Percentiles rank a stretch among this genome's conserved stretches.
Evolutionary conservation across 768 basidiomycete genomes (phyloP).

Genomic region (Serendipita sp.): DNA sequence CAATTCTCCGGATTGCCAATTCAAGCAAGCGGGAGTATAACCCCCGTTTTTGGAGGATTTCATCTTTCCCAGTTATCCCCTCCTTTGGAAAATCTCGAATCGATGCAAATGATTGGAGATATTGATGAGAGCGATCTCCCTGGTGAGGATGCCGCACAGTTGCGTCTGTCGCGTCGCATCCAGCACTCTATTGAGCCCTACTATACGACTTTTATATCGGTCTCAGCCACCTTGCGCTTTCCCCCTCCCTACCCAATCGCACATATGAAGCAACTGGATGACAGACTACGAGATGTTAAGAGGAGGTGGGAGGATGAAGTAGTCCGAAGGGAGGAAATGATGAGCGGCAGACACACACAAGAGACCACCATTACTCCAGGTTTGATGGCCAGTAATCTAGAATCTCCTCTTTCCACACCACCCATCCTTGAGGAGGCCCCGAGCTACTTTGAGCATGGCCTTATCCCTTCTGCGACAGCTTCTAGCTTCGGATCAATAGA

Average conservation of each 20-base stretch:
- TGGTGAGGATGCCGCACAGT: slow-evolving; percentile 55
- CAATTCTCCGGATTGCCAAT: background rate
- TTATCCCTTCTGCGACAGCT: background rate
- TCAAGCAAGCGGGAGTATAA: background rate
- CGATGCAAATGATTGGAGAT: slow-evolving; percentile 24
- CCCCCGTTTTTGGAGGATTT: slow-evolving; percentile 1
- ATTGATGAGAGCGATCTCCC: slow-evolving; percentile 28
- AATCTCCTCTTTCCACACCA: background rate
- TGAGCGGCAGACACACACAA: slow-evolving; percentile 3
- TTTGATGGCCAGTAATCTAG: background rate
- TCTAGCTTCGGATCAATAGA: background rate
- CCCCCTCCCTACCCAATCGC: slow-evolving; percentile 80
- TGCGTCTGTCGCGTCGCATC: slow-evolving; percentile 58
- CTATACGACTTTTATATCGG: slow-evolving; percentile 73
- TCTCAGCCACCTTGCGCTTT: slow-evolving; percentile 82
- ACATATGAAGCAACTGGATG: slow-evolving; percentile 78
- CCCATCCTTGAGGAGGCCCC: slow-evolving; percentile 4
- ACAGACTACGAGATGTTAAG: slow-evolving; percentile 50
- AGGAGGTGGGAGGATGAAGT: slow-evolving; percentile 79
- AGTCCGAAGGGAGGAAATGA: slow-evolving; percentile 50
- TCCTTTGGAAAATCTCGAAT: slow-evolving; percentile 11
- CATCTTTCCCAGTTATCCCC: slow-evolving; percentile 12
- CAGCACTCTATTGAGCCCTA: slow-evolving; percentile 75
- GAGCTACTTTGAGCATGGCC: slow-evolving; percentile 6
- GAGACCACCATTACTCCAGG: slow-evolving; percentile 19